These are phyloP conservation scores for Candida ascalaphidarum DNA, from an alignment of 805 yeast species.

Conservation along the genomic window DNA sequence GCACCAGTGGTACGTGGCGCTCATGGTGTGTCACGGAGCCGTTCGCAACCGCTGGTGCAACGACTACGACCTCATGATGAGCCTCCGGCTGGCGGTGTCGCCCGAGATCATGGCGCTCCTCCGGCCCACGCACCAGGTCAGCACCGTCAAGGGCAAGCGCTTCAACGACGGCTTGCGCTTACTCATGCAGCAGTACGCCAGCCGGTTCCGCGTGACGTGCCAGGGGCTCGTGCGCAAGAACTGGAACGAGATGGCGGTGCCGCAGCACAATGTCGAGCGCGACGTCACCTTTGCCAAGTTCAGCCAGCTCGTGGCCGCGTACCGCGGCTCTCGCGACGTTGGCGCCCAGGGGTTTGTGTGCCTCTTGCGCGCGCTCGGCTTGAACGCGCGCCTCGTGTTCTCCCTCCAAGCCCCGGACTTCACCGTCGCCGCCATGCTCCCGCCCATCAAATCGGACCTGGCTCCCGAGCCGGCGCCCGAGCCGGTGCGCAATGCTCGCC, in stretches of 20 bases:
- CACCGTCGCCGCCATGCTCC: constrained; percentile 28
- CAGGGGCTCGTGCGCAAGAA: constrained; percentile 27
- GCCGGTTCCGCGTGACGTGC: constrained; percentile 40
- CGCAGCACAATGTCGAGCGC: constrained; percentile 13
- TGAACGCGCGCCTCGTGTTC: constrained; percentile 67
- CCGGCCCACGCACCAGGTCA: constrained; percentile 11
- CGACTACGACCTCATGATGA: constrained; percentile 29
- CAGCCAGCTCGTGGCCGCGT: constrained; percentile 28
- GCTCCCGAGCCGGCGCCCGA: background rate
- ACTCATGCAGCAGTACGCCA: constrained; percentile 54
- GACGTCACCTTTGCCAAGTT: constrained; percentile 35
- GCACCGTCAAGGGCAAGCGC: constrained; percentile 47
- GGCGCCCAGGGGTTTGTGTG: constrained; percentile 86
- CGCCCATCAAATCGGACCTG: background rate
- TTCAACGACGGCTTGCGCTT: constrained; percentile 72
- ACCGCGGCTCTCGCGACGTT: constrained; percentile 66
- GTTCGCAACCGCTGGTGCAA: constrained; percentile 71
- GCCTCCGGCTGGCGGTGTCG: constrained; percentile 42
- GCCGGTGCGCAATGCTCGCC: background rate
- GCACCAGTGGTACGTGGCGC: constrained; percentile 52
- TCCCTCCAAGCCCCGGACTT: constrained; percentile 91
- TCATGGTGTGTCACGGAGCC: constrained; percentile 59
- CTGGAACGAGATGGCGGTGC: constrained; percentile 22
- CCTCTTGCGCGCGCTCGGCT: constrained; percentile 57
- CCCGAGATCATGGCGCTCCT: constrained; percentile 36